Conservation (phyloP, 331 rosid genomes). For the Dryas integrifolia region DNA sequence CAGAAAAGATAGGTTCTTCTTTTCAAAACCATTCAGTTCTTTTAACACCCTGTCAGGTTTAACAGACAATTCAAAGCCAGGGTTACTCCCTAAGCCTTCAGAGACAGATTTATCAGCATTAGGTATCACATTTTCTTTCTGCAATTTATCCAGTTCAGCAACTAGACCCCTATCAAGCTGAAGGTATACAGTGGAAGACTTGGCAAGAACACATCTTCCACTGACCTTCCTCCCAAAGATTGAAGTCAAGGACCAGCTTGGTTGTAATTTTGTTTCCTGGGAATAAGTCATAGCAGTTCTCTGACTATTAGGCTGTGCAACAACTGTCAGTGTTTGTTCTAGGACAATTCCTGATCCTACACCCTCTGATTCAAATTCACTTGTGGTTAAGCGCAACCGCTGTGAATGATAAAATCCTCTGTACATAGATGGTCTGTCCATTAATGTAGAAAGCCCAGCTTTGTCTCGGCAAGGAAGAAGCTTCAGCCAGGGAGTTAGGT, state of each 20-base stretch:
- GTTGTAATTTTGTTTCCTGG: slow-evolving; percentile 49
- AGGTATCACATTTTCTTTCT: slow-evolving; percentile 34
- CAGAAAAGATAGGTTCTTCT: slow-evolving; percentile 45
- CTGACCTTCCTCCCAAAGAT: slow-evolving; percentile 65
- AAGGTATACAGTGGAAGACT: slow-evolving; percentile 68
- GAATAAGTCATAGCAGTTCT: slow-evolving; percentile 28
- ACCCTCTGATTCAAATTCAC: slow-evolving; percentile 35
- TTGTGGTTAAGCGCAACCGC: slow-evolving; percentile 50
- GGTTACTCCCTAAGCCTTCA: slow-evolving; percentile 44
- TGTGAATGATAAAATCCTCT: slow-evolving; percentile 92
- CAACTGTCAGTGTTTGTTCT: slow-evolving; percentile 82
- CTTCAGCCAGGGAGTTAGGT: slow-evolving; percentile 91
- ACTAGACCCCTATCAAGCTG: slow-evolving; percentile 60
- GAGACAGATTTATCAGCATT: slow-evolving; percentile 29
- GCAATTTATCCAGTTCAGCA: slow-evolving; percentile 49
- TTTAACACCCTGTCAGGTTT: slow-evolving; percentile 52
- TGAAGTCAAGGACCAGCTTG: slow-evolving; percentile 83
- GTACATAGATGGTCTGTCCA: slow-evolving; percentile 90
- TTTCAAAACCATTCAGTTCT: slow-evolving; percentile 40
- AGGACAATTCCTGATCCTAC: slow-evolving; percentile 54
- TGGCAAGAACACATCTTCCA: slow-evolving; percentile 77
- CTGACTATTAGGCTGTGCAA: slow-evolving; percentile 55
- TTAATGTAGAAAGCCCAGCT: slow-evolving; percentile 73
- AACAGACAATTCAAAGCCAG: slow-evolving; percentile 71
- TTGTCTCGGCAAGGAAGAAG: slow-evolving; percentile 93